Evolutionary conservation across 2,329 filamentous ascomycete genomes (phyloP).

Genomic region (Cercospora citrullina): DNA sequence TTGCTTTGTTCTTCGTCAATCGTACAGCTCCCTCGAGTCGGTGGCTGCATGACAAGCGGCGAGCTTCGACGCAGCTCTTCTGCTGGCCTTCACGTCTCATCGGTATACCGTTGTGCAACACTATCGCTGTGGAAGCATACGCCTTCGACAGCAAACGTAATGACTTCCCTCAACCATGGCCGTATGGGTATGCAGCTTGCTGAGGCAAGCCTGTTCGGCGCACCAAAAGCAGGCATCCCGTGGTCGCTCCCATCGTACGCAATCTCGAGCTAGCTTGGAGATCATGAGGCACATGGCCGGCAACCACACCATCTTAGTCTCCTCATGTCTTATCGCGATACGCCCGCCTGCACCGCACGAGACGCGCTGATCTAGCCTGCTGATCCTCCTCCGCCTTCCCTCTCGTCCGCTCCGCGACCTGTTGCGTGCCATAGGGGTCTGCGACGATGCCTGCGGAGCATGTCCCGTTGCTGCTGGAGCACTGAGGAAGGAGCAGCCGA

Average conservation of each 20-base stretch:
- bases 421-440: neutral
- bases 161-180: neutral
- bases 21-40: neutral
- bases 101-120: neutral
- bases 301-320: neutral
- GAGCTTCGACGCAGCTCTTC: neutral
- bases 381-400: neutral
- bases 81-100: neutral
- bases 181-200: neutral
- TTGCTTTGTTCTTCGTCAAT: neutral
- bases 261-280: slow-evolving; percentile 15
- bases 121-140: neutral
- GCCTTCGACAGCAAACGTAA: neutral
- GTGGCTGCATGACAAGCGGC: neutral
- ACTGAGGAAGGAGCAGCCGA: slow-evolving; percentile 1
- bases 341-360: slow-evolving; percentile 3
- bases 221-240: slow-evolving; percentile 11
- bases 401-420: neutral
- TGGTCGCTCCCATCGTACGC: slow-evolving; percentile 4
- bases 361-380: neutral
- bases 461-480: neutral
- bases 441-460: neutral
- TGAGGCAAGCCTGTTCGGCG: neutral
- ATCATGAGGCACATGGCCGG: slow-evolving; percentile 16
- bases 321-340: slow-evolving; percentile 18